A percentile compares a stretch with the other conserved stretches of the same genome.
phyloP scores from a whole-genome alignment of 1,284 basidiomycete genomes.

The Irpex sp. region DNA sequence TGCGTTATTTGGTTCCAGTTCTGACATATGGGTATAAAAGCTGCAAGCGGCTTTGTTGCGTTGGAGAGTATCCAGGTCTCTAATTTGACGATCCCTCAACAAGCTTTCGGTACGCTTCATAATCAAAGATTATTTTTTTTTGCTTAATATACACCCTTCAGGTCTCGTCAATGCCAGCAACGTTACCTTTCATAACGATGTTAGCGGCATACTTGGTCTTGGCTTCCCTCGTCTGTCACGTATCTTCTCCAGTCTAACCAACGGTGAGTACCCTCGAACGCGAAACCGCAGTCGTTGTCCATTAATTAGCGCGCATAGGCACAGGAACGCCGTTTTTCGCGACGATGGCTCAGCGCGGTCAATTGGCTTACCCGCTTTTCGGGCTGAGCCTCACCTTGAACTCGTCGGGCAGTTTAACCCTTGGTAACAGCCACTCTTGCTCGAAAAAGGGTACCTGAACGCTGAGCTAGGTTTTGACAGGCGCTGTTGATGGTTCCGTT shows the following conservation, averaged over 20 bases:
- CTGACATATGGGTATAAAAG: slow-evolving; percentile 29
- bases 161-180: slow-evolving; percentile 61
- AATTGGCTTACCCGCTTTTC: slow-evolving; percentile 70
- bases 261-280: slow-evolving; percentile 37
- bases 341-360: slow-evolving; percentile 55
- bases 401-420: slow-evolving; percentile 53
- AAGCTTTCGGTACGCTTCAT: slow-evolving; percentile 54
- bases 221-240: slow-evolving; percentile 72
- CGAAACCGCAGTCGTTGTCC: slow-evolving; percentile 1
- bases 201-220: slow-evolving; percentile 70
- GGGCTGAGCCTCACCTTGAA: slow-evolving; percentile 62
- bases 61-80: slow-evolving; percentile 56
- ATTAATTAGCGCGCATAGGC: not conserved
- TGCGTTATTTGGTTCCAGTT: slow-evolving; percentile 8
- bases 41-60: slow-evolving; percentile 65
- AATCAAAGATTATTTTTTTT: not conserved
- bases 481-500: slow-evolving; percentile 68
- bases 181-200: slow-evolving; percentile 54
- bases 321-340: slow-evolving; percentile 66
- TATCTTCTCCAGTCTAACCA: slow-evolving; percentile 42
- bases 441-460: not conserved
- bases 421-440: slow-evolving; percentile 42
- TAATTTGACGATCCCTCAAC: slow-evolving; percentile 54
- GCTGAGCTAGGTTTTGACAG: slow-evolving; percentile 30
- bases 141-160: slow-evolving; percentile 20